These are phyloP conservation scores for Rhododendron griersonianum DNA, from an alignment of 148 eudicot species.

Conservation along the genomic window DNA sequence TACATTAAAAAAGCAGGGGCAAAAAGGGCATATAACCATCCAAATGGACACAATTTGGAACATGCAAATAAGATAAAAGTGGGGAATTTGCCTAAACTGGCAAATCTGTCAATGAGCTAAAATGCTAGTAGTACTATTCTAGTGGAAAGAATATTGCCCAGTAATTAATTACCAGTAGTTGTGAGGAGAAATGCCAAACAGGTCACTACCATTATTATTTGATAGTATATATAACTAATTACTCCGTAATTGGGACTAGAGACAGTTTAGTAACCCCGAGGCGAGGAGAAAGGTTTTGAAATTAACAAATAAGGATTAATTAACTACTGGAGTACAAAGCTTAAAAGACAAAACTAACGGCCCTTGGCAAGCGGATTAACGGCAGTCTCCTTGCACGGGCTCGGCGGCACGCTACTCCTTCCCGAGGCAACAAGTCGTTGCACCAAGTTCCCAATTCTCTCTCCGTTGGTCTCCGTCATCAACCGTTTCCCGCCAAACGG, in stretches of 20 bases:
- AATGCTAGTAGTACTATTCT: too few species aligned
- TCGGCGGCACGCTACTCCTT: slow-evolving; percentile 70
- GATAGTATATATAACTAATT: neutral
- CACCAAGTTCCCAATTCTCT: slow-evolving; percentile 63
- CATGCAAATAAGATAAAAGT: neutral
- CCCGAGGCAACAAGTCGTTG: slow-evolving; percentile 68
- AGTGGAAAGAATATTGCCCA: neutral
- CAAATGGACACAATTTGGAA: neutral
- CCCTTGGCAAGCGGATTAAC: slow-evolving; percentile 69
- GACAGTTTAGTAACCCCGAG: neutral
- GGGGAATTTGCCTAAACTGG: neutral
- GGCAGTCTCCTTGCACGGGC: slow-evolving; percentile 72
- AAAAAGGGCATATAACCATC: too few species aligned
- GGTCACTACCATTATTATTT: neutral
- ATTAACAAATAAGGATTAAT: neutral
- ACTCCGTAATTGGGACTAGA: neutral
- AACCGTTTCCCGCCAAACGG: slow-evolving; percentile 91
- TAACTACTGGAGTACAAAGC: neutral
- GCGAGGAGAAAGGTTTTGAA: neutral
- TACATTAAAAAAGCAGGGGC: neutral
- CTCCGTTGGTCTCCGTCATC: slow-evolving; percentile 70
- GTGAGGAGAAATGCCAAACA: neutral
- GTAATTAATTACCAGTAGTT: neutral
- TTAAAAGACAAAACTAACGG: slow-evolving; percentile 35
- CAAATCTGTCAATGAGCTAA: neutral